phyloP scores from a whole-genome alignment of 345 rosid genomes.

The Atalantia buxifolia region DNA sequence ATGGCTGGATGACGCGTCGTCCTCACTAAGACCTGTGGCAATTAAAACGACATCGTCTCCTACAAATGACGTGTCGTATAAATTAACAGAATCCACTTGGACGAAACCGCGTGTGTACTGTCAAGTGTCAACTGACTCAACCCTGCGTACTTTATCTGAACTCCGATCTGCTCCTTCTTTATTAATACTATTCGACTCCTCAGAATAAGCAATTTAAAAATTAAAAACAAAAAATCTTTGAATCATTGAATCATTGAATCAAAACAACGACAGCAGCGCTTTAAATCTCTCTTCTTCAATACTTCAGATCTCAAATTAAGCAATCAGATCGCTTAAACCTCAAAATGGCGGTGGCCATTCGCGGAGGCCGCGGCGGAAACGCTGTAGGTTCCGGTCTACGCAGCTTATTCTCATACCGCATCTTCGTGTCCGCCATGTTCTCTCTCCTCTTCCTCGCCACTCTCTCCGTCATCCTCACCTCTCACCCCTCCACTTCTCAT shows the following conservation, averaged over 20 bases:
- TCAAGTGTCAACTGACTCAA: no score
- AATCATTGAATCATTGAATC: neutral
- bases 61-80: neutral
- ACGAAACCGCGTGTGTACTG: neutral
- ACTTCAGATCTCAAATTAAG: neutral
- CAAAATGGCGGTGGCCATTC: constrained; percentile 73
- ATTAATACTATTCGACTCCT: neutral
- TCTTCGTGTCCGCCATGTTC: constrained; percentile 85
- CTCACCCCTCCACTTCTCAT: constrained; percentile 39
- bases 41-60: neutral
- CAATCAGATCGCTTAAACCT: neutral
- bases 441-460: constrained; percentile 75
- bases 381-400: constrained; percentile 51
- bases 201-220: neutral
- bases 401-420: constrained; percentile 65
- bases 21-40: neutral
- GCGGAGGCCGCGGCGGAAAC: constrained; percentile 63
- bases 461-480: constrained; percentile 67
- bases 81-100: neutral
- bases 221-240: no score
- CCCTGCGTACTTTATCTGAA: neutral
- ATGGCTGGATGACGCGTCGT: neutral
- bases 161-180: neutral
- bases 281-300: neutral
- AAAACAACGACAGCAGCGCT: neutral